Evolutionary conservation across 768 basidiomycete genomes (phyloP).

Genomic region (Mycena rebaudengoi): DNA sequence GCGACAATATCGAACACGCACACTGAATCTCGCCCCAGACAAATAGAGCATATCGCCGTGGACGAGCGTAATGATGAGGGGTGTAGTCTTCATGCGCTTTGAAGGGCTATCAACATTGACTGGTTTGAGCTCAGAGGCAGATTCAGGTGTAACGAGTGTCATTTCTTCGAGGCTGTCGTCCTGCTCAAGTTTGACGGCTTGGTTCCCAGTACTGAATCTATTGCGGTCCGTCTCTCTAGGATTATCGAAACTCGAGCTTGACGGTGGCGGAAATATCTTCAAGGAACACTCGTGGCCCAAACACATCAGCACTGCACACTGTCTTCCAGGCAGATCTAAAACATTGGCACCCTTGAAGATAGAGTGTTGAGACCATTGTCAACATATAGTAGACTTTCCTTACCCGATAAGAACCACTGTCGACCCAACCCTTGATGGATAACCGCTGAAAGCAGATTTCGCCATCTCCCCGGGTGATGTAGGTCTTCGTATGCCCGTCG

Average conservation of each 20-base stretch:
- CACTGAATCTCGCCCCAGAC: constrained; percentile 52
- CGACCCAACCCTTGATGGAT: constrained; percentile 19
- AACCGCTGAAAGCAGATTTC: constrained; percentile 1
- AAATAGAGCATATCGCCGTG: constrained; percentile 54
- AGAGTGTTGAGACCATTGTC: not conserved
- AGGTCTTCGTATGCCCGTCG: not conserved
- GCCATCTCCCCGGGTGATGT: not conserved
- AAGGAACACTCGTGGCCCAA: constrained; percentile 11
- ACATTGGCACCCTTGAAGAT: not conserved
- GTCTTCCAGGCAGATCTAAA: not conserved
- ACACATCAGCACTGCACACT: constrained; percentile 19
- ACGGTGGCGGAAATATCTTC: constrained; percentile 9
- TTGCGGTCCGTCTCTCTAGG: not conserved
- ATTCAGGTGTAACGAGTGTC: not conserved
- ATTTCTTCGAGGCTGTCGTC: not conserved
- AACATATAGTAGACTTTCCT: not conserved
- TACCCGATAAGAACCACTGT: constrained; percentile 8
- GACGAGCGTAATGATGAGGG: constrained; percentile 46
- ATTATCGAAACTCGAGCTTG: not conserved
- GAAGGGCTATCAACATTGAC: not conserved
- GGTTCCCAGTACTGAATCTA: constrained; percentile 2
- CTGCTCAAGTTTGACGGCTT: not conserved
- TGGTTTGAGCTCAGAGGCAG: not conserved
- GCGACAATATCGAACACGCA: constrained; percentile 27
- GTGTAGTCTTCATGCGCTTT: constrained; percentile 15